A percentile compares a stretch with the other conserved stretches of the same genome.
phyloP scores from a whole-genome alignment of 345 rosid species.

The Moricandia arvensis region DNA sequence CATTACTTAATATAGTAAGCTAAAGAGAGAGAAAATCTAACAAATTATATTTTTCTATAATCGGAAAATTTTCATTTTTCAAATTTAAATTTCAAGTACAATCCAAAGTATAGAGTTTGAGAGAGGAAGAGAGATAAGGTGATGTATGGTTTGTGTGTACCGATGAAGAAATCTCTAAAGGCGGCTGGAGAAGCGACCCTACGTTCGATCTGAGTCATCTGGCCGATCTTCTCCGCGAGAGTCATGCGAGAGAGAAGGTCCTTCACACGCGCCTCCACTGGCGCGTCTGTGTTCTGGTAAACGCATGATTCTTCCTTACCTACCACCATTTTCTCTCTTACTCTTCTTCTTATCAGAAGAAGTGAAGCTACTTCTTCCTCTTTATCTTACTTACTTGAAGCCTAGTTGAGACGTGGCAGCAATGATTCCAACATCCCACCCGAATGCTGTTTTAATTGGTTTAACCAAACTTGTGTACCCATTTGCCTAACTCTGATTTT shows the following conservation, averaged over 20 bases:
- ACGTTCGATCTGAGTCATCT: slow-evolving; percentile 52
- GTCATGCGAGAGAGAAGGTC: slow-evolving; percentile 86
- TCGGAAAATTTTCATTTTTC: background rate
- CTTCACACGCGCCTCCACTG: slow-evolving; percentile 61
- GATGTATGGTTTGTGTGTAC: slow-evolving; percentile 10
- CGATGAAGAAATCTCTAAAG: slow-evolving; percentile 25
- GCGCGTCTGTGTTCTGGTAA: slow-evolving; percentile 46
- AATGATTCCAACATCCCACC: background rate
- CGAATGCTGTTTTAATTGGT: too few relatives aligned
- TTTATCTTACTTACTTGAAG: too few relatives aligned
- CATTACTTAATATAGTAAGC: background rate
- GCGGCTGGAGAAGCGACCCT: slow-evolving; percentile 17
- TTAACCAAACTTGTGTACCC: too few relatives aligned
- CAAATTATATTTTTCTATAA: background rate
- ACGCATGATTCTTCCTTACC: slow-evolving; percentile 19
- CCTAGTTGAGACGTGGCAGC: background rate
- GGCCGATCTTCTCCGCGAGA: slow-evolving; percentile 70
- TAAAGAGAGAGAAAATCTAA: background rate
- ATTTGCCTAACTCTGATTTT: too few relatives aligned
- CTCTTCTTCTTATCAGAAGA: background rate
- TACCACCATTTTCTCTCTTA: slow-evolving; percentile 11
- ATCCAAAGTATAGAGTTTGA: too few relatives aligned
- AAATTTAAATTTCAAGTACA: background rate
- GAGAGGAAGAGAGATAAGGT: background rate
- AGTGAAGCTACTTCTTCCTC: background rate